Evolutionary conservation across 164 flowering plant species (phyloP), one percentile per base, ranked within the genome.

Genomic region (Kalanchoe fedtschenkoi): DNA sequence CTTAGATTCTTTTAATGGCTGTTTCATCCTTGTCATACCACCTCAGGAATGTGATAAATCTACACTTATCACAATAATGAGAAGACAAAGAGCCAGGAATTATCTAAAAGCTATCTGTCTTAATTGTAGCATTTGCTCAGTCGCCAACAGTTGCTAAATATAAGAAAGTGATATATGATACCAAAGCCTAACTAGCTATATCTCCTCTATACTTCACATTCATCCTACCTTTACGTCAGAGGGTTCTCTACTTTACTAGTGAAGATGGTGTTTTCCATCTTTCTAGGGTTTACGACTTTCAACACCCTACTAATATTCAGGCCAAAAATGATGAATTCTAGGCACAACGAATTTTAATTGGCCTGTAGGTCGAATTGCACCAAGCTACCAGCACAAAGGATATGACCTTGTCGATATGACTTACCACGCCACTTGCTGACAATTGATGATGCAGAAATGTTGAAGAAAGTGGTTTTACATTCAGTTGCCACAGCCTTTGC

Each of bases 391-490:
- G 4, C 17, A 51, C 56, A 51, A 26, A 24, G 30, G 39, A 30
- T 58, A n/a, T 21, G 10, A 34, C 16, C 5, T 13, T 9, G 21
- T 35, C 2, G 6, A 11, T 58, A 15, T 58, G 19, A 65, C 92
- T 69, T 86, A 91, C 99, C 99, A 41, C 99, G 91, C 99, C 99
- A 95, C 81, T 95, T 95, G 84, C 99, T 95, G 72, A 95, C 99
- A 68, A 95, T 82, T 38, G 99, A 95, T 57, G 99, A 95, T 56
- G 99, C 99, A 35, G 99, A 95, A 63, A 95, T 95, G 65, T 95
- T 95, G 83, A 95, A 95, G 72, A 95, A 95, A 32, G 99, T 95
- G 35, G 99, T 95, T 17, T 83, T 86, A 78, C 99, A 95, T 75
- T 91, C 99, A 34, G 99, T 91, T 68, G 97, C 99, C 69, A 95